Percentiles rank a stretch among this genome's conserved stretches.
Evolutionary conservation across 2,329 filamentous ascomycete species (phyloP).

Genomic region (Epicoccum nigrum): DNA sequence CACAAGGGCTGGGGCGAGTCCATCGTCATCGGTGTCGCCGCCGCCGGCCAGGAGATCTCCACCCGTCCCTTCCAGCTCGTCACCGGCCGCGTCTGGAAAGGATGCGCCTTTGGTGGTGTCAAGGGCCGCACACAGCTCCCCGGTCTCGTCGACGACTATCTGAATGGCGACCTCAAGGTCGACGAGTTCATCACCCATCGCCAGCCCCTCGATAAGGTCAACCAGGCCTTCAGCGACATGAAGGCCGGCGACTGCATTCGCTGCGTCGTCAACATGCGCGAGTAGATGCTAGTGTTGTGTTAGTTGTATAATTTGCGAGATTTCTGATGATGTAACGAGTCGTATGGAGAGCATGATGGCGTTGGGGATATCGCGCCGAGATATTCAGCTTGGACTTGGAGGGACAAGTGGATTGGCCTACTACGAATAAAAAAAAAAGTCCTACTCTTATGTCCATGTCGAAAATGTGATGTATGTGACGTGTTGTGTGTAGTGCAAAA

Average conservation of each 20-base stretch:
- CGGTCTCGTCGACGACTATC: conserved; percentile 85
- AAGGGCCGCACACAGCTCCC: conserved; percentile 95
- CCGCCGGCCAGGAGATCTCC: conserved; percentile 92
- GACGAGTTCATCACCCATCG: conserved; percentile 99
- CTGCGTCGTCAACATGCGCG: conserved; percentile 77
- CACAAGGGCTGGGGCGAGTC: conserved; percentile 99
- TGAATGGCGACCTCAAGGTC: conserved; percentile 89
- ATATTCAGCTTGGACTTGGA: neutral
- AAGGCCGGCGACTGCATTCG: conserved; percentile 96
- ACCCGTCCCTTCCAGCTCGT: conserved; percentile 98
- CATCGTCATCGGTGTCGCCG: conserved; percentile 96
- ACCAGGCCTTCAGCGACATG: conserved; percentile 90
- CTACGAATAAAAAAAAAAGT: neutral
- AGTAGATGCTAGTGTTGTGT: conserved; percentile 25
- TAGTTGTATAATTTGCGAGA: too few relatives aligned
- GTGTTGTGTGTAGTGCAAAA: too few relatives aligned
- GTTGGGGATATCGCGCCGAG: neutral
- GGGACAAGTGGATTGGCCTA: neutral
- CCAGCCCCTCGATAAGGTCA: conserved; percentile 81
- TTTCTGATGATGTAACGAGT: neutral
- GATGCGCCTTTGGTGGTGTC: conserved; percentile 96
- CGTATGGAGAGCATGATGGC: conserved; percentile 4
- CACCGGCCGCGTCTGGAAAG: conserved; percentile 96
- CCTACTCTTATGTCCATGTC: neutral
- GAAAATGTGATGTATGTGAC: too few relatives aligned